Conservation (phyloP, 2,329 filamentous ascomycete genomes). For the Rutstroemia sp. region DNA sequence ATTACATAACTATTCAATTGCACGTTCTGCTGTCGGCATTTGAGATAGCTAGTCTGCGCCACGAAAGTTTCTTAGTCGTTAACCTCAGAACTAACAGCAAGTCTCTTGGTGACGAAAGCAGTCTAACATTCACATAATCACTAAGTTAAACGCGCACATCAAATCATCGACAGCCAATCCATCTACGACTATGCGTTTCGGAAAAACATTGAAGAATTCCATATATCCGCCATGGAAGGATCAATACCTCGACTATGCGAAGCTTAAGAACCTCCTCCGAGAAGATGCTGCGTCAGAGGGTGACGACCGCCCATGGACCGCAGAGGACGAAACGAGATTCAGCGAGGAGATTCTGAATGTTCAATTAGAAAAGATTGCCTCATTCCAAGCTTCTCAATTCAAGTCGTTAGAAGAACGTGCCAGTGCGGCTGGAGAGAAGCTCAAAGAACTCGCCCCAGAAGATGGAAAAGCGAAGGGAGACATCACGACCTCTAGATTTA, state of each 20-base stretch:
- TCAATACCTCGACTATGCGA: constrained; percentile 91
- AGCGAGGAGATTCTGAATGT: constrained; percentile 92
- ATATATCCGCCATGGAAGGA: constrained; percentile 84
- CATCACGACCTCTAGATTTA: constrained; percentile 46
- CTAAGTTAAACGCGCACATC: not conserved
- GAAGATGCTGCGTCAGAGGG: constrained; percentile 49
- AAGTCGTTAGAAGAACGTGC: constrained; percentile 46
- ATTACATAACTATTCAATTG: no score
- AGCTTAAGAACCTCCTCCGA: constrained; percentile 81
- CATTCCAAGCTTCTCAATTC: constrained; percentile 78
- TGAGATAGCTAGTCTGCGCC: no score
- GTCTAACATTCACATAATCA: not conserved
- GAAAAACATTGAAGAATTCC: constrained; percentile 73
- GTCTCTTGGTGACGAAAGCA: no score
- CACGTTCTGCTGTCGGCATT: no score
- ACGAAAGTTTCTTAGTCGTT: no score
- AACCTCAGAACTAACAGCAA: no score
- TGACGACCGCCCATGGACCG: constrained; percentile 71
- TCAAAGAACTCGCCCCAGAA: constrained; percentile 70
- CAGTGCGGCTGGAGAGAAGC: constrained; percentile 55
- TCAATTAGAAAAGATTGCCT: constrained; percentile 89
- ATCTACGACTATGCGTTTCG: constrained; percentile 73
- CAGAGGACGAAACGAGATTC: constrained; percentile 87
- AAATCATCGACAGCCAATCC: not conserved
- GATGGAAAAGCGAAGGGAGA: constrained; percentile 45